Conservation (phyloP, 176 grass and related monocot genomes). For the Oryza coarctata region DNA sequence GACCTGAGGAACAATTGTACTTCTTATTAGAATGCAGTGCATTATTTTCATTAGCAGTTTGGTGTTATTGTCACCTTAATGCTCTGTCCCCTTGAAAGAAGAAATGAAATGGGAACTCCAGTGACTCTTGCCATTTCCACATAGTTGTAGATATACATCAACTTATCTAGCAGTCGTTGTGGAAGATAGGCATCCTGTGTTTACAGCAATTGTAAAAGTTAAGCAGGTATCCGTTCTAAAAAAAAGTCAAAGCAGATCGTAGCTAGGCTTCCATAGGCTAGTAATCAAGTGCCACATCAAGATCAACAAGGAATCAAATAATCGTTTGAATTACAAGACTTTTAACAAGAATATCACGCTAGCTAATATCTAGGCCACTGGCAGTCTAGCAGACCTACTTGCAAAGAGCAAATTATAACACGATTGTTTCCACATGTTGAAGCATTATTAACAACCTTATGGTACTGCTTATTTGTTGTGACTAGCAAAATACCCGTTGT, state of each 20-base stretch:
- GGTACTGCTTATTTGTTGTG: background rate
- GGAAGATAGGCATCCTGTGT: constrained; percentile 96
- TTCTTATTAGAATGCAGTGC: constrained; percentile 31
- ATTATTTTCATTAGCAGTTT: constrained; percentile 9
- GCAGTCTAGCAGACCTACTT: constrained; percentile 7
- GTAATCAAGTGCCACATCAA: constrained; percentile 11
- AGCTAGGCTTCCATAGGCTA: background rate
- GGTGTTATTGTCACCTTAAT: constrained; percentile 67
- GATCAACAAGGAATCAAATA: constrained; percentile 6
- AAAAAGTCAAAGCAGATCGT: background rate
- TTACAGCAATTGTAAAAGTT: constrained; percentile 29
- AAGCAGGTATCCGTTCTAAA: background rate
- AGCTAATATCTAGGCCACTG: constrained; percentile 2
- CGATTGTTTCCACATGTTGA: background rate
- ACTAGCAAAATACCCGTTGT: no score
- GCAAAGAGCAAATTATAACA: background rate
- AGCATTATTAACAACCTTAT: background rate
- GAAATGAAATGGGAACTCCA: constrained; percentile 95
- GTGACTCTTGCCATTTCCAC: constrained; percentile 99
- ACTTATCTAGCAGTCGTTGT: constrained; percentile 89
- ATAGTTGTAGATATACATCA: constrained; percentile 99
- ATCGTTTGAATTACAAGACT: background rate
- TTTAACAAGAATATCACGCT: constrained; percentile 4
- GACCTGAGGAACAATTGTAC: constrained; percentile 55
- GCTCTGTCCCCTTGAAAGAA: constrained; percentile 93